A percentile compares a stretch with the other conserved stretches of the same genome.
Conservation (phyloP, 2,329 filamentous ascomycete species). For the Trichoderma sp. region DNA sequence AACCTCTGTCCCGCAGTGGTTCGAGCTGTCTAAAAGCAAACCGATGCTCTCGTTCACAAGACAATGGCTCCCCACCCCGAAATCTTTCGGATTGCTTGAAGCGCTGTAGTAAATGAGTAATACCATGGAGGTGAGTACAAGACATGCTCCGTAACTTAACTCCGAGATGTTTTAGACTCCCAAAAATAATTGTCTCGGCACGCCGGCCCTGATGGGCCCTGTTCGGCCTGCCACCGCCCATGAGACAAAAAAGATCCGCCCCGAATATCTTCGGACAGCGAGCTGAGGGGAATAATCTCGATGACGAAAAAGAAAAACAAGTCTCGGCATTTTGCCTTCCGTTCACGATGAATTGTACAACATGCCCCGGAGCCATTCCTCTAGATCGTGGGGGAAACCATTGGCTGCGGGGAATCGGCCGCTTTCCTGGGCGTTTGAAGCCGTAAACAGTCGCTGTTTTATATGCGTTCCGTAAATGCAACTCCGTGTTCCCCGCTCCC, state of each 20-base stretch:
- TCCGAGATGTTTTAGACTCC: background rate
- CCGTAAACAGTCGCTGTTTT: background rate
- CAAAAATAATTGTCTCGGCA: background rate
- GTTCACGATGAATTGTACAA: background rate
- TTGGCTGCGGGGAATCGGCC: background rate
- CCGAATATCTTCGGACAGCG: background rate
- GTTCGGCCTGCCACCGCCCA: background rate
- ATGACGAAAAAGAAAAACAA: background rate
- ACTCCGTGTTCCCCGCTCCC: background rate
- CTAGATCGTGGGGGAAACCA: background rate
- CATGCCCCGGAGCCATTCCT: background rate
- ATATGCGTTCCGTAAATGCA: background rate
- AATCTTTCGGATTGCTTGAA: background rate
- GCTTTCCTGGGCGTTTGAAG: background rate
- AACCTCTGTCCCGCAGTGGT: background rate
- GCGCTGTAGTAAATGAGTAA: background rate
- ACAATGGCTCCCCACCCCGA: background rate
- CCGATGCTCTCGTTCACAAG: background rate
- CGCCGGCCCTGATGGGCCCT: background rate
- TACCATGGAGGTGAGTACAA: background rate
- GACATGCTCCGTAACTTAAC: background rate
- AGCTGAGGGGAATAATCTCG: background rate
- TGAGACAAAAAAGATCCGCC: background rate
- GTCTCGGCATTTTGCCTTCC: background rate
- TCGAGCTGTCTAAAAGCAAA: background rate